Base-by-base conservation (phyloP, 2,329 filamentous ascomycete genomes). In the Arthrobotrys conoides region DNA sequence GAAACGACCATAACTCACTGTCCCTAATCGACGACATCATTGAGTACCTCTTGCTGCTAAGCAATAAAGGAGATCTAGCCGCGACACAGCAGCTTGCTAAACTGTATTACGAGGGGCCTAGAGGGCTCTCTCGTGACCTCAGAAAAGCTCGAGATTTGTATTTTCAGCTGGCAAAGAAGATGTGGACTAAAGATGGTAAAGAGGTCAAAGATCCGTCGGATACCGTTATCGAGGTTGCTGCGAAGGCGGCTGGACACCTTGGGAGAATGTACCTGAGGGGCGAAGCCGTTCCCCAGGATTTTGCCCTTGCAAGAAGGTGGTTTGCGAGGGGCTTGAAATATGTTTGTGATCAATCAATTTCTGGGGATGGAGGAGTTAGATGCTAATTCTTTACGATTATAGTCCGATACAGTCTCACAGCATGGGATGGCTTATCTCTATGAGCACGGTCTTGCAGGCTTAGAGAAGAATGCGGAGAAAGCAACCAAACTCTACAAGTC, bases 11-110 rank as follows among this genome's bases (percentile, higher is more conserved):
- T 1, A 92, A 96, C 83, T 90, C 92, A 0, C 92, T 97, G 82
- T 93, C 94, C 0, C 92, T 93, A 16, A 89, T 97, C 75, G 94
- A 97, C 82, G 95, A 99, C 84, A 92, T 98, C 16, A 90, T 99
- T 76, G 96, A 99, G 83, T 99, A 97, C 82, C 87, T 97, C 81
- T 93, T 97, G 82, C 87, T 97, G 49, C 91, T 97, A 88, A 93
- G 93, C 5, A 90, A 94, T 77, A 97, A 97, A 83, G 94, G 94
- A 10, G 93, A 97, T 82, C 89, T 93, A 71, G 94, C 93, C 83
- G 93, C 94, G 0, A 95, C 93, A 0, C 94, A 94, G 82, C 94
- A 92, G 79, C 86, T 97, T 0, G 94, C 93, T 2, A 90, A 93
- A 80, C 89, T 97, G 79, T 92, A 96, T 83, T 97, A 97, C 82